These are phyloP conservation scores for Sporisorium scitamineum DNA, from an alignment of 1,284 basidiomycete genomes.

Conservation along the genomic window DNA sequence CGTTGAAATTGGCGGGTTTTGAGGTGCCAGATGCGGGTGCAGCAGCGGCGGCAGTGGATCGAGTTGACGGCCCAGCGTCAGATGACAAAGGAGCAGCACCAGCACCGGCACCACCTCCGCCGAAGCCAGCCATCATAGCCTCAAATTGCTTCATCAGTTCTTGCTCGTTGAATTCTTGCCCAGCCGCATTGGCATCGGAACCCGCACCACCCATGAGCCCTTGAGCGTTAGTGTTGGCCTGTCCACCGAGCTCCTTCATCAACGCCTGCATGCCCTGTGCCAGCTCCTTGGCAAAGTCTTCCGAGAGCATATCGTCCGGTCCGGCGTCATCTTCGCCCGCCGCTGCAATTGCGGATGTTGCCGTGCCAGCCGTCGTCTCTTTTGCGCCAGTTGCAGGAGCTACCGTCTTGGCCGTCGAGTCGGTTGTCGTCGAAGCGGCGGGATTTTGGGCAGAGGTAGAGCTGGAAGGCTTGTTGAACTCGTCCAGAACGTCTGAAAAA, in stretches of 20 bases:
- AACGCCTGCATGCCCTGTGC: constrained; percentile 86
- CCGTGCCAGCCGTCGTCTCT: neutral
- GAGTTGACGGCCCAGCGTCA: constrained; percentile 5
- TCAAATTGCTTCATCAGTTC: constrained; percentile 68
- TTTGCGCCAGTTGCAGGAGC: constrained; percentile 17
- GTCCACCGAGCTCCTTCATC: constrained; percentile 76
- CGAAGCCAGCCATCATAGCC: constrained; percentile 63
- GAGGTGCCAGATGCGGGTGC: constrained; percentile 4
- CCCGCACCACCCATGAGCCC: constrained; percentile 25
- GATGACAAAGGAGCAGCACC: constrained; percentile 10
- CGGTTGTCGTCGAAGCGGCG: constrained; percentile 28
- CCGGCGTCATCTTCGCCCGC: constrained; percentile 21
- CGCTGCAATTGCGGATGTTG: neutral
- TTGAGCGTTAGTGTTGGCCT: constrained; percentile 25
- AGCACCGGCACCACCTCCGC: constrained; percentile 20
- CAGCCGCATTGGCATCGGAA: constrained; percentile 8
- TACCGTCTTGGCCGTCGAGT: constrained; percentile 59
- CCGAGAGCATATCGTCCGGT: constrained; percentile 58
- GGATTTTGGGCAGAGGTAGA: constrained; percentile 47
- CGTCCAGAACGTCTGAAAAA: constrained; percentile 74
- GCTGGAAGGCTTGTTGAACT: constrained; percentile 63
- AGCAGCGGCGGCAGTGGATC: constrained; percentile 6
- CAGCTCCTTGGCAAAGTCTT: constrained; percentile 79
- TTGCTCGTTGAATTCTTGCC: constrained; percentile 54
- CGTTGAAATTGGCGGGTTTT: constrained; percentile 76